These are phyloP conservation scores for Claviceps africana DNA, from an alignment of 2,329 filamentous ascomycete genomes.

Conservation along the genomic window DNA sequence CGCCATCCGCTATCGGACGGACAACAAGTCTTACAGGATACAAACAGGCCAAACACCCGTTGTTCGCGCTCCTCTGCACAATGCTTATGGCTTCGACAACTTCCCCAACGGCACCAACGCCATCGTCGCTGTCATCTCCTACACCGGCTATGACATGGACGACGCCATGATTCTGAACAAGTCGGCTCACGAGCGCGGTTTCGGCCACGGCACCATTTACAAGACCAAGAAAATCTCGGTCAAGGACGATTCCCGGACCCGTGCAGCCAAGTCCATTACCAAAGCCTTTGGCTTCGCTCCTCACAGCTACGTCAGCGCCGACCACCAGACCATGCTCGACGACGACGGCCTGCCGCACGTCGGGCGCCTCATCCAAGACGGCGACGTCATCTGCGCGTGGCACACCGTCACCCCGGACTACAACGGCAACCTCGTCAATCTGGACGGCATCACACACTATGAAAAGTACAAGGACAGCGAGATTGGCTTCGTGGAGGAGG, in stretches of 20 bases:
- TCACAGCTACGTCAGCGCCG: slow-evolving; percentile 54
- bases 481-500: slow-evolving; percentile 78
- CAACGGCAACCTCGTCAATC: slow-evolving; percentile 65
- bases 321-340: slow-evolving; percentile 61
- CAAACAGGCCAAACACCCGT: slow-evolving; percentile 95
- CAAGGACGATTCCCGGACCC: slow-evolving; percentile 59
- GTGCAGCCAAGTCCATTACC: slow-evolving; percentile 52
- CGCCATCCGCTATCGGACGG: slow-evolving; percentile 71
- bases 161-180: slow-evolving; percentile 99
- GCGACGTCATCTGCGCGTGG: slow-evolving; percentile 77
- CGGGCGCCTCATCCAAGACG: slow-evolving; percentile 63
- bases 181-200: slow-evolving; percentile 86
- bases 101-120: slow-evolving; percentile 95
- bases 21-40: slow-evolving; percentile 92
- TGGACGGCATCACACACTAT: slow-evolving; percentile 73
- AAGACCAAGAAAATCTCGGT: slow-evolving; percentile 90
- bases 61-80: slow-evolving; percentile 82
- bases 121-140: slow-evolving; percentile 93
- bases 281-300: slow-evolving; percentile 90
- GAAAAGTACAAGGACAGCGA: slow-evolving; percentile 93
- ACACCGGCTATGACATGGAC: slow-evolving; percentile 99
- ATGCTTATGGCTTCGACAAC: slow-evolving; percentile 92
- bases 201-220: slow-evolving; percentile 91
- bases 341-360: slow-evolving; percentile 76
- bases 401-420: slow-evolving; percentile 77